phyloP scores from a whole-genome alignment of 345 rosid species.

The Chamaenerion angustifolium region DNA sequence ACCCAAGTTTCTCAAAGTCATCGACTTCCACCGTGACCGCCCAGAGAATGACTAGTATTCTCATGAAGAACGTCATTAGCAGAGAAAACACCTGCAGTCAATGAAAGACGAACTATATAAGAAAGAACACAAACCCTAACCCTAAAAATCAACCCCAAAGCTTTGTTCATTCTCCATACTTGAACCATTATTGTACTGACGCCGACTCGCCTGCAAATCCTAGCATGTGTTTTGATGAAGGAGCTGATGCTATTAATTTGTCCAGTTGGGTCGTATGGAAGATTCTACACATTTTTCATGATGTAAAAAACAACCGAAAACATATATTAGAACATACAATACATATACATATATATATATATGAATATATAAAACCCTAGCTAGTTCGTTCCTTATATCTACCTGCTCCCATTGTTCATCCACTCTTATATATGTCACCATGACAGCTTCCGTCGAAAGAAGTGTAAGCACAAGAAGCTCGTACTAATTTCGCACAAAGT shows the following conservation, averaged over 20 bases:
- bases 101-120: background rate
- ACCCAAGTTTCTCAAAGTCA: conserved; percentile 43
- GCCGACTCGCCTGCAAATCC: conserved; percentile 80
- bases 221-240: conserved; percentile 52
- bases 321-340: no score
- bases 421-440: conserved; percentile 69
- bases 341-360: background rate
- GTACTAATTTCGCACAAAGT: conserved; percentile 30
- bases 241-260: conserved; percentile 54
- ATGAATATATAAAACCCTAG: background rate
- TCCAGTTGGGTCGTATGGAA: conserved; percentile 86
- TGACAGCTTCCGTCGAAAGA: conserved; percentile 55
- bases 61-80: conserved; percentile 54
- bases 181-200: conserved; percentile 47
- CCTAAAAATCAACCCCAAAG: background rate
- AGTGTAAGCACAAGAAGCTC: conserved; percentile 48
- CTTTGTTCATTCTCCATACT: conserved; percentile 22
- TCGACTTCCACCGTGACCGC: conserved; percentile 36
- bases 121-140: background rate
- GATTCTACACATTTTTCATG: conserved; percentile 33
- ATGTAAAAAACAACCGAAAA: no score
- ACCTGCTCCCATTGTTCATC: conserved; percentile 85
- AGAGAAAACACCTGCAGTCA: conserved; percentile 47
- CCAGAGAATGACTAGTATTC: conserved; percentile 49
- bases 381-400: background rate